A percentile compares a stretch with the other conserved stretches of the same genome.
Evolutionary conservation across 768 basidiomycete genomes (phyloP).

Genomic region (Tricholoma flavovirens): DNA sequence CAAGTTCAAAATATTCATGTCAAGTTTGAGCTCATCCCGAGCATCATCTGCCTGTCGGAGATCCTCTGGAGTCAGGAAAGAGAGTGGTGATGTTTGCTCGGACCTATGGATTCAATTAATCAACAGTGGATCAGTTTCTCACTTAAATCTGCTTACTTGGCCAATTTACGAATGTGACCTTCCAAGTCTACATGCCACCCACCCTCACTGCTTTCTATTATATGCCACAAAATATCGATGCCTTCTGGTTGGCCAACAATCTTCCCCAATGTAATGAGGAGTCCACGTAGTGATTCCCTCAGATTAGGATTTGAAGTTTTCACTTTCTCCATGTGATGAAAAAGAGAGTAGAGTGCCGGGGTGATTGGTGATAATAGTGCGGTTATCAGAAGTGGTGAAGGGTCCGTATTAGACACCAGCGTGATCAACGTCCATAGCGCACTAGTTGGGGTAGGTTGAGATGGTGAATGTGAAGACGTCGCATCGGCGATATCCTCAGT

Average conservation of each 20-base stretch:
- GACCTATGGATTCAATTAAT: constrained; percentile 15
- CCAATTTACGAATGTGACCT: constrained; percentile 40
- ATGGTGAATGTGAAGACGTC: neutral
- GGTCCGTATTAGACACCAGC: constrained; percentile 72
- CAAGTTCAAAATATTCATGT: constrained; percentile 55
- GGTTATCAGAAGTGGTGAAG: constrained; percentile 63
- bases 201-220: constrained; percentile 45
- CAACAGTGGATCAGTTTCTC: neutral
- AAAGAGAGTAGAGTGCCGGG: constrained; percentile 58
- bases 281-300: constrained; percentile 50
- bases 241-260: constrained; percentile 51
- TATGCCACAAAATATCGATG: constrained; percentile 48
- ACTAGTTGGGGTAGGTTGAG: constrained; percentile 24
- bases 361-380: constrained; percentile 64
- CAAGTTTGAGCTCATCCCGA: constrained; percentile 37
- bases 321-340: constrained; percentile 43
- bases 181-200: constrained; percentile 55
- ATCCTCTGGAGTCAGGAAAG: constrained; percentile 50
- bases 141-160: constrained; percentile 33
- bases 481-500: neutral
- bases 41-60: constrained; percentile 31
- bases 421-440: constrained; percentile 48
- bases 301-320: constrained; percentile 62
- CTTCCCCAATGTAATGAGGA: constrained; percentile 74
- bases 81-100: constrained; percentile 22